These are phyloP conservation scores for Clathrospora elynae DNA, from an alignment of 2,329 filamentous ascomycete genomes.

Conservation along the genomic window DNA sequence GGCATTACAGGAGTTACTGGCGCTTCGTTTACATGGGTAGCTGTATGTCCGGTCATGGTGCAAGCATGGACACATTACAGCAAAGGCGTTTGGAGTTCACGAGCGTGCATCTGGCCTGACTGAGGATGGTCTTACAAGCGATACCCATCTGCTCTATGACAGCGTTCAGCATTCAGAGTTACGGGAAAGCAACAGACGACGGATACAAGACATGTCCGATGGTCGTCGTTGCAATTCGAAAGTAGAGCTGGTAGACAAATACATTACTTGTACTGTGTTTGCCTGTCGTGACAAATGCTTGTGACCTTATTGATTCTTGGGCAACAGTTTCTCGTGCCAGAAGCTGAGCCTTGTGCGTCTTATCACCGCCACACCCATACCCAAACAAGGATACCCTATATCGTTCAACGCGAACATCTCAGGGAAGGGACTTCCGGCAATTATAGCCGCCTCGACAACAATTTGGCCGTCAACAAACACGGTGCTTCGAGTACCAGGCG, in stretches of 20 bases:
- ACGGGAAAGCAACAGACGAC: constrained; percentile 1
- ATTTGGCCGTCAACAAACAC: constrained; percentile 20
- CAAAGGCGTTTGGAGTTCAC: constrained; percentile 37
- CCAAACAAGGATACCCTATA: constrained; percentile 18
- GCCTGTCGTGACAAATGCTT: no score
- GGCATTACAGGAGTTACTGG: constrained; percentile 45
- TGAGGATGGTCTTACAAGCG: constrained; percentile 25
- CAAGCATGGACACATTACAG: constrained; percentile 22
- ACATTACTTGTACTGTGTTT: no score
- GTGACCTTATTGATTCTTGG: no score
- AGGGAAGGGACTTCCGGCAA: constrained; percentile 3
- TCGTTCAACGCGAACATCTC: constrained; percentile 6
- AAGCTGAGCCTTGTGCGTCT: no score
- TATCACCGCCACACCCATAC: no score
- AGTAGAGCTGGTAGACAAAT: no score
- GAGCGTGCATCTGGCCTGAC: constrained; percentile 11
- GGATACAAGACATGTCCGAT: not conserved
- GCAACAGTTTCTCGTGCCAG: no score
- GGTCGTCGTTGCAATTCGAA: not conserved
- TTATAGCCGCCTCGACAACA: constrained; percentile 10
- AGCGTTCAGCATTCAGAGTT: constrained; percentile 17
- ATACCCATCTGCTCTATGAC: constrained; percentile 35
- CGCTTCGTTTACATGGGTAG: constrained; percentile 26
- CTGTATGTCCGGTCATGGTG: constrained; percentile 20
- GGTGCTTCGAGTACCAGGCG: not conserved